These are phyloP conservation scores for Phytophthora ohioensis DNA, from an alignment of 352 stramenopile species.

Conservation along the genomic window DNA sequence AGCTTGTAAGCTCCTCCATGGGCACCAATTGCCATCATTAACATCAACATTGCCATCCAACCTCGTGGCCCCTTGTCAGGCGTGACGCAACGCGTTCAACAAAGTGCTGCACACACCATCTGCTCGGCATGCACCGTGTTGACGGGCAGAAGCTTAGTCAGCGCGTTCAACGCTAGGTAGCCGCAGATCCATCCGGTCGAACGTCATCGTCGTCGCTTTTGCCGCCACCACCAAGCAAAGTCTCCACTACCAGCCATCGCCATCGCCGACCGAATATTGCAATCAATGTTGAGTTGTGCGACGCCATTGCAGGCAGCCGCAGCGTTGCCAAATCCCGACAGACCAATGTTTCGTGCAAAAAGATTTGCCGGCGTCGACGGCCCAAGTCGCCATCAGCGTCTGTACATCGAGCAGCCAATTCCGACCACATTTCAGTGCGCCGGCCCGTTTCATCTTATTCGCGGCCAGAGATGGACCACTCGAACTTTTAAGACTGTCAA, in stretches of 20 bases:
- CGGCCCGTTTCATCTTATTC: slow-evolving; percentile 10
- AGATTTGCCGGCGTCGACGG: not conserved
- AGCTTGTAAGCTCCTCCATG: not conserved
- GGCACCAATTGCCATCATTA: no score
- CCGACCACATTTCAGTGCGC: slow-evolving; percentile 10
- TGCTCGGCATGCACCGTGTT: slow-evolving; percentile 6
- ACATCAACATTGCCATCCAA: not conserved
- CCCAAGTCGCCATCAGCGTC: not conserved
- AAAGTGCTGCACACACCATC: not conserved
- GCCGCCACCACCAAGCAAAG: not conserved
- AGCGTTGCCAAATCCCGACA: not conserved
- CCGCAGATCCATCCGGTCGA: not conserved
- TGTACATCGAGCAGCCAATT: slow-evolving; percentile 7
- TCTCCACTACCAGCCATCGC: not conserved
- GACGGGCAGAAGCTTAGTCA: slow-evolving; percentile 5
- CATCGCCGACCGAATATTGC: not conserved
- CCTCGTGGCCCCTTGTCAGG: not conserved
- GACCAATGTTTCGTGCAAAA: slow-evolving; percentile 11
- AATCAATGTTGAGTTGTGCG: not conserved
- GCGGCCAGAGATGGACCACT: not conserved
- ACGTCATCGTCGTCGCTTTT: not conserved
- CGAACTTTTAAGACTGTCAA: not conserved
- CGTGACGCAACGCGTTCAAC: slow-evolving; percentile 3
- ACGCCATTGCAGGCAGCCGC: not conserved
- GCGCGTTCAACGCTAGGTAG: not conserved